phyloP scores from a whole-genome alignment of 108 stramenopile genomes.

The Cylindrotheca fusiformis region DNA sequence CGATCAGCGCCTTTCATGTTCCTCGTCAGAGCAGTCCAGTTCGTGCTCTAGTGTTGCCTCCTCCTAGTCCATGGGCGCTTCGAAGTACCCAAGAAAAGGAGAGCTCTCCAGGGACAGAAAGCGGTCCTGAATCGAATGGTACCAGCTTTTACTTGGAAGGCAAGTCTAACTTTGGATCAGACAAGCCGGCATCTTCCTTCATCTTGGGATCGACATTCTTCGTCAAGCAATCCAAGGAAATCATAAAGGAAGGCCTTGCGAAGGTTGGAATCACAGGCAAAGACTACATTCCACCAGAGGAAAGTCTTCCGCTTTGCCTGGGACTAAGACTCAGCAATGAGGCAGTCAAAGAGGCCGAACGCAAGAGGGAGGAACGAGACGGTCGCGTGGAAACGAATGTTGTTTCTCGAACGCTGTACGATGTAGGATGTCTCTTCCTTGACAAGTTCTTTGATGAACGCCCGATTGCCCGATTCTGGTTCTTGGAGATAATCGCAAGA shows the following conservation, averaged over 20 bases:
- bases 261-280: conserved; percentile 5
- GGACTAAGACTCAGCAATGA: conserved; percentile 12
- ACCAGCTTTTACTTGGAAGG: not conserved
- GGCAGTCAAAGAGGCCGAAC: conserved; percentile 26
- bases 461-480: conserved; percentile 60
- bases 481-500: conserved; percentile 87
- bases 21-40: no score
- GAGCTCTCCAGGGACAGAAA: no score
- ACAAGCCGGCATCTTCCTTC: conserved; percentile 13
- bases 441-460: conserved; percentile 51
- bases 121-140: no score
- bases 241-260: conserved; percentile 6
- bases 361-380: conserved; percentile 1
- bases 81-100: no score
- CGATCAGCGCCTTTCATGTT: no score
- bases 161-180: not conserved
- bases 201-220: conserved; percentile 16
- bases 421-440: conserved; percentile 40
- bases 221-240: conserved; percentile 9
- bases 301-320: conserved; percentile 13
- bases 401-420: conserved; percentile 28
- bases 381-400: conserved; percentile 20
- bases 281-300: not conserved
- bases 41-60: no score
- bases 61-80: no score